phyloP scores from a whole-genome alignment of 805 yeast species.

The Candida takata region DNA sequence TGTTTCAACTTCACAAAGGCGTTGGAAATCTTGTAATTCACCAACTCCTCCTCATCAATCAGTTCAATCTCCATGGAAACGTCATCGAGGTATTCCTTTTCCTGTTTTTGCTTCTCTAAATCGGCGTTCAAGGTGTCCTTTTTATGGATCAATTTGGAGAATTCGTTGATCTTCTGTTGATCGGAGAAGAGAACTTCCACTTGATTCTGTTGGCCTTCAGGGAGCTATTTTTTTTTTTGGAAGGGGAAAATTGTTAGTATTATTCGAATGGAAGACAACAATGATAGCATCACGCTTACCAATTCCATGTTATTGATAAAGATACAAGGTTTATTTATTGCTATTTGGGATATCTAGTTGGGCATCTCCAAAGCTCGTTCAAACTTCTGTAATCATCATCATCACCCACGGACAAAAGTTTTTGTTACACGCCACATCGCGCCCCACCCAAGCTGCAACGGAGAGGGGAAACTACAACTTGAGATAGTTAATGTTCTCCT shows the following conservation, averaged over 20 bases:
- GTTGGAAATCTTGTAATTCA: constrained; percentile 79
- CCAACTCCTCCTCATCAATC: constrained; percentile 64
- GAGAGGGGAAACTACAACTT: too few relatives aligned
- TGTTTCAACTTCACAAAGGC: constrained; percentile 64
- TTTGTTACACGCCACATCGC: too few relatives aligned
- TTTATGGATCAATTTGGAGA: constrained; percentile 72
- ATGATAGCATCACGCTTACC: constrained; percentile 5
- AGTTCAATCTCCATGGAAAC: constrained; percentile 79
- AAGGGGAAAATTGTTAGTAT: too few relatives aligned
- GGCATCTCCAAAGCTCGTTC: too few relatives aligned
- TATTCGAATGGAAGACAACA: not conserved
- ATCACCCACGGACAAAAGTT: too few relatives aligned
- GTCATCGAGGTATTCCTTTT: constrained; percentile 86
- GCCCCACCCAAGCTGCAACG: too few relatives aligned
- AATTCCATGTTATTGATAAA: too few relatives aligned
- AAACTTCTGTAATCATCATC: too few relatives aligned
- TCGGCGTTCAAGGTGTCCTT: constrained; percentile 51
- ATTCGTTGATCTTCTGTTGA: constrained; percentile 83
- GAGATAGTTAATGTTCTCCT: too few relatives aligned
- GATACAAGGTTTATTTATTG: too few relatives aligned
- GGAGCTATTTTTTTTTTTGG: too few relatives aligned
- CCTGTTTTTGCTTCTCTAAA: constrained; percentile 46
- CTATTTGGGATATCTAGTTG: too few relatives aligned
- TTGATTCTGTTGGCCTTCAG: constrained; percentile 35
- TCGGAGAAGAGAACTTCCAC: constrained; percentile 44